Evolutionary conservation across 805 yeast species (phyloP).

Genomic region (Saccharomycopsis sp.): DNA sequence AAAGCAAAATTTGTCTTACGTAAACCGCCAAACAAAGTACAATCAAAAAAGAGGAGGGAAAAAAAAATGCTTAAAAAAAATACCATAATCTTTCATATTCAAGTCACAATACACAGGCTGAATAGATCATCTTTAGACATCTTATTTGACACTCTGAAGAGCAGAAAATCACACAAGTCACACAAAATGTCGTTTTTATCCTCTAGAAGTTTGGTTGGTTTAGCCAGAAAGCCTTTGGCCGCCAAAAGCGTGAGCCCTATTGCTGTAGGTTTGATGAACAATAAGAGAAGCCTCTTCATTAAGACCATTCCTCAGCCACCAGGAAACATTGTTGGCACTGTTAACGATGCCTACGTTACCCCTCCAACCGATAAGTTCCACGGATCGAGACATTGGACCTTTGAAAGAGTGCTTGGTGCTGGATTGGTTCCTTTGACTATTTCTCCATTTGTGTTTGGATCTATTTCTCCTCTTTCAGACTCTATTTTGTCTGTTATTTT

Average conservation of each 20-base stretch:
- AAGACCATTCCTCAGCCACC: constrained; percentile 75
- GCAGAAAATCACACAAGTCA: neutral
- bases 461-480: constrained; percentile 64
- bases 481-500: constrained; percentile 59
- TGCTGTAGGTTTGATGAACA: constrained; percentile 3
- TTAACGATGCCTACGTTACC: constrained; percentile 74
- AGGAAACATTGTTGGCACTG: constrained; percentile 87
- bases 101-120: no score
- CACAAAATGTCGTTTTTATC: neutral
- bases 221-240: neutral
- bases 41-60: neutral
- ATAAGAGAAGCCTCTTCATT: constrained; percentile 34
- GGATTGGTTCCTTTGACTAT: constrained; percentile 72
- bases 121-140: no score
- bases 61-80: neutral
- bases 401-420: constrained; percentile 66
- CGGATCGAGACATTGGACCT: constrained; percentile 93
- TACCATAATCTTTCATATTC: no score
- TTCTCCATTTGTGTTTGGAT: constrained; percentile 72
- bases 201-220: neutral
- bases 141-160: no score
- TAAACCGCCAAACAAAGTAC: neutral
- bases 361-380: constrained; percentile 61
- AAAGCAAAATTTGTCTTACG: neutral
- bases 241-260: constrained; percentile 6